Evolutionary conservation across 2,329 filamentous ascomycete genomes (phyloP), one percentile per base, ranked within the genome.

Genomic region (Lecanoromycetidae sp.): DNA sequence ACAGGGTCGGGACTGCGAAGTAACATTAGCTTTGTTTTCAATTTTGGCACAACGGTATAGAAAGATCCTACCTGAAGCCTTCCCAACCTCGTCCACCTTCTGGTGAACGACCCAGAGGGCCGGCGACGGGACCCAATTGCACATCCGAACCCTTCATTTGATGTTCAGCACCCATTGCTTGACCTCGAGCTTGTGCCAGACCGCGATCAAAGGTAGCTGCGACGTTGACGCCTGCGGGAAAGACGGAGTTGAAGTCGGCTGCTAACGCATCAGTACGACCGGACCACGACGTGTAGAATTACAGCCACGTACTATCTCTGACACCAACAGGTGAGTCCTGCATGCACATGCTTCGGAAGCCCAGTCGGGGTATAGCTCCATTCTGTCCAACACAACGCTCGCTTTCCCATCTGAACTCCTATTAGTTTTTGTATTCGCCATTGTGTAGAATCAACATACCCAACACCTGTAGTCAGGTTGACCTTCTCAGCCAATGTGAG

Each of bases 391-490:
- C 86, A 57, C 86, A 91, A 53, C 75, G 71, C 52, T 84, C 84
- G 41, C 75, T 68, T 63, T 74, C 62, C 81, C 81, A 86, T 35
- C 78, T 79, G 44, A 12, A 26, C 22, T 36, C 61, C 42, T 59
- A 54, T 50, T 29, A 36, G 25, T 36, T 19, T 12, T 3, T 36
- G 38, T 27, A 15, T 30, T 10, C 4, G 22, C 17, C 19, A 19
- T 25, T 26, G 7, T 20, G 9, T 5, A 44, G 27, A 13, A 5
- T 3, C 33, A 56, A 67, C 79, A 63, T 67, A 90, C 76, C 87
- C 87, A 54, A 83, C 77, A 63, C 90, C 90, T 0, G 88, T 95
- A 2, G 90, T 96, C 54, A 98, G 63, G 63, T 96, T 96, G 64
- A 96, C 87, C 69, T 94, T 95, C 64, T 95, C 88, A 9, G 79